These are phyloP conservation scores for Arachnomyces sp. DNA, from an alignment of 2,329 filamentous ascomycete species.

Conservation along the genomic window DNA sequence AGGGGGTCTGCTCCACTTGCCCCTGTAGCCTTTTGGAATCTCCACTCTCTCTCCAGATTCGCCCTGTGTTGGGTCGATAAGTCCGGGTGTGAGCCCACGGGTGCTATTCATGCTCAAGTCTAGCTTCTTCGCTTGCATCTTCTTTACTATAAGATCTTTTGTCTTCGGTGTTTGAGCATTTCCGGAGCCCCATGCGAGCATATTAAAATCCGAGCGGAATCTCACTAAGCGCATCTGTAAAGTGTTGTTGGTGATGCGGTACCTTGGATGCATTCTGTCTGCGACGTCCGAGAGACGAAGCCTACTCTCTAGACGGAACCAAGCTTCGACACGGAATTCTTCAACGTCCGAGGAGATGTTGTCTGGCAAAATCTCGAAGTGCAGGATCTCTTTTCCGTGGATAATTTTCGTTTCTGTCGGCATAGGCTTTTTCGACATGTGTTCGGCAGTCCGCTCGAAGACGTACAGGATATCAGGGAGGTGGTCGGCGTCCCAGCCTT, in stretches of 20 bases:
- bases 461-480: slow-evolving; percentile 22
- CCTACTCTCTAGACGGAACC: slow-evolving; percentile 23
- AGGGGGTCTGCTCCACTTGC: too few species aligned
- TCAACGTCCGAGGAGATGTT: slow-evolving; percentile 24
- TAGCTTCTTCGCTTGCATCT: slow-evolving; percentile 3
- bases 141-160: slow-evolving; percentile 6
- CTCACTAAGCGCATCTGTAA: slow-evolving; percentile 22
- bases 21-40: slow-evolving; percentile 5
- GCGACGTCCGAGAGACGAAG: slow-evolving; percentile 22
- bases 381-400: slow-evolving; percentile 11
- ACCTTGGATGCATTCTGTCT: slow-evolving; percentile 19
- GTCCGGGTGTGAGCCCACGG: slow-evolving; percentile 14
- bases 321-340: slow-evolving; percentile 25
- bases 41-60: slow-evolving; percentile 10
- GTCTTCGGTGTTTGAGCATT: slow-evolving; percentile 16
- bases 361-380: slow-evolving; percentile 21
- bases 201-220: slow-evolving; percentile 19
- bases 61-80: slow-evolving; percentile 9
- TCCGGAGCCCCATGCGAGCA: slow-evolving; percentile 21
- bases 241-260: slow-evolving; percentile 16
- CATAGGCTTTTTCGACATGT: slow-evolving; percentile 1
- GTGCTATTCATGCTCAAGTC: slow-evolving; percentile 11
- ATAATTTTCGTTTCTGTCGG: slow-evolving; percentile 10
- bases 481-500: slow-evolving; percentile 17
- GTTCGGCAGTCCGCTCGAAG: slow-evolving; percentile 10